Conservation (phyloP, 345 rosid genomes). For the Lenwebbia sp. region DNA sequence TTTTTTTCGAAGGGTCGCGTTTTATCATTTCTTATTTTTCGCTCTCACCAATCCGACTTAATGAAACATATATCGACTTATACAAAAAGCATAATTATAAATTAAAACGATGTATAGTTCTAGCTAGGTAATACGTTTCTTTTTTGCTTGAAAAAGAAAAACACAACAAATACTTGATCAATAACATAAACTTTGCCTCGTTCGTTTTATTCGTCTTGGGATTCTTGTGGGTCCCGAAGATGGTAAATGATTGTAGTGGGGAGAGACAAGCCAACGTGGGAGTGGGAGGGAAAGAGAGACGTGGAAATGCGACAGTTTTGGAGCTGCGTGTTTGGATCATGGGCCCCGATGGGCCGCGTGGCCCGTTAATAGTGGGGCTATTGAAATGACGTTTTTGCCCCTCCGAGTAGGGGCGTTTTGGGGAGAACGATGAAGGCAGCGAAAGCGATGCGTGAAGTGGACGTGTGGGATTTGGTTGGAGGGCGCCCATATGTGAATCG, state of each 20-base stretch:
- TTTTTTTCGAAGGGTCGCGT: not conserved
- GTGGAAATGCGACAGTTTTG: not conserved
- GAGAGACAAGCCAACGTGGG: not conserved
- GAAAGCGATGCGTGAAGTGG: conserved; percentile 5
- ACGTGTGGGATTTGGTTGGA: not conserved
- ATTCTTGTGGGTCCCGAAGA: not conserved
- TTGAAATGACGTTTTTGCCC: conserved; percentile 5
- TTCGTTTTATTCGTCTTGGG: conserved; percentile 6
- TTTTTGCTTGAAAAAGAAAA: not conserved
- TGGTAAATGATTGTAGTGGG: not conserved
- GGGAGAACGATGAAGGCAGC: not conserved
- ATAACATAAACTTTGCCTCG: not conserved
- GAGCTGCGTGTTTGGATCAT: not conserved
- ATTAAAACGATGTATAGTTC: not conserved
- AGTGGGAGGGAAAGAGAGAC: not conserved
- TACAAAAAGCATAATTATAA: not conserved
- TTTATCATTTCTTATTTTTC: not conserved
- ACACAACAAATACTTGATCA: not conserved
- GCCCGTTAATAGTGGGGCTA: not conserved
- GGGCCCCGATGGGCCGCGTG: not conserved
- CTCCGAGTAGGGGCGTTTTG: not conserved
- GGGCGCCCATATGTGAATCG: not conserved
- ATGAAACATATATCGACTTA: not conserved
- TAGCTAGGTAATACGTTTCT: not conserved
- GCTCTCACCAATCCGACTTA: not conserved